Base-by-base conservation (phyloP, 495 filamentous ascomycete genomes). In the Xylaria venustula region DNA sequence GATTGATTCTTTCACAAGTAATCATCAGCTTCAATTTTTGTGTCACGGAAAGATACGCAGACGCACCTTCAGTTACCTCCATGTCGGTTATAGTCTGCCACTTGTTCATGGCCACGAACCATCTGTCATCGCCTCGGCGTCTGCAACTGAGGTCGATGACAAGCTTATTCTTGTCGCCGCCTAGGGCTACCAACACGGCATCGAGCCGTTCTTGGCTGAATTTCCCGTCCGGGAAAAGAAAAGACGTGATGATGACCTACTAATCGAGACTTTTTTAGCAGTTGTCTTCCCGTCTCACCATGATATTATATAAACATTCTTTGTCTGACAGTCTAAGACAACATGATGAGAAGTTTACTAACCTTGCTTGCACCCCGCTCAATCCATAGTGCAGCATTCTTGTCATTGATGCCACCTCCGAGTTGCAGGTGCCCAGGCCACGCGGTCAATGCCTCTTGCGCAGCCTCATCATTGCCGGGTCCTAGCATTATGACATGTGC, bases 61-160 rank as follows among this genome's bases (percentile, higher is more conserved):
- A 67, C 80, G 51, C 77, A 90, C 94, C 88, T 79, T 88, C 77
- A 67, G 85, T 91, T 57, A 98, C 85, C 67, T 97, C 93, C 87
- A 95, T 92, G 70, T 96, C 90, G 1, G 94, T 98, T 59, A 98
- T 87, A 3, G 90, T 93, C 78, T 97, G 93, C 94, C 94, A 98
- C 73, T 95, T 93, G 71, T 98, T 88, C 91, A 94, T 98, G 41
- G 94, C 93, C 28, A 98, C 93, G 61, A 91, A 88, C 93, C 94
- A 98, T 49, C 64, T 83, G 12, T 84, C 83, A 14, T 84, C 78
- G 17, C 82, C 90, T 58, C 86, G 84, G 45, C 85, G 77, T 44
- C 94, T 85, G 68, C 94, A 98, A 69, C 90, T 95, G 19, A 98
- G 82, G 74, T 98, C 94, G 70, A 98, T 90, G 58, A 98, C 94